These are phyloP conservation scores for Cryptococcus sp. DNA, from an alignment of 1,284 basidiomycete genomes.

Conservation along the genomic window DNA sequence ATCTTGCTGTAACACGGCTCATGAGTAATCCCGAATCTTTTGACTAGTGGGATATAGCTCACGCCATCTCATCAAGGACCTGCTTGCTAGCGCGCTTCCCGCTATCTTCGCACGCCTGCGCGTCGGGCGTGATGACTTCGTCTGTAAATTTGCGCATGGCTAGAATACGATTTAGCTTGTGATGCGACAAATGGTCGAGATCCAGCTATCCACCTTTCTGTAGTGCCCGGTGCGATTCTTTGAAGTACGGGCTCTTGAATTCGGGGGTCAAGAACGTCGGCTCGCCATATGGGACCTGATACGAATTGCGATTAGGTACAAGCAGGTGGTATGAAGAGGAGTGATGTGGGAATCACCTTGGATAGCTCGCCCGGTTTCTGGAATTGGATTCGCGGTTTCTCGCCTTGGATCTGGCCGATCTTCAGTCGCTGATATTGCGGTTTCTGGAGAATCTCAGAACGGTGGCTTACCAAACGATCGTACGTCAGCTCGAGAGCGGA, in stretches of 20 bases:
- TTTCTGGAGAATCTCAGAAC: conserved; percentile 72
- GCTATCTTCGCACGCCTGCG: conserved; percentile 69
- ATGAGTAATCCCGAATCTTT: background rate
- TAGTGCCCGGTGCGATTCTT: conserved; percentile 58
- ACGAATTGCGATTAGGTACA: background rate
- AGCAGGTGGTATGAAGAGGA: background rate
- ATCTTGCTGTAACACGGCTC: conserved; percentile 56
- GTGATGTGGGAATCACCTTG: conserved; percentile 26
- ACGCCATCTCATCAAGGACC: conserved; percentile 52
- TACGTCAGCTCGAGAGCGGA: background rate
- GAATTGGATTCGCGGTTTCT: conserved; percentile 62
- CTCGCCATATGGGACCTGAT: conserved; percentile 77
- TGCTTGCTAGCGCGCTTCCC: conserved; percentile 64
- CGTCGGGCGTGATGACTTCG: conserved; percentile 57
- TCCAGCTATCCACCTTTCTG: conserved; percentile 43
- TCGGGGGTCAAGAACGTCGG: conserved; percentile 79
- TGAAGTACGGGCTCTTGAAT: conserved; percentile 83
- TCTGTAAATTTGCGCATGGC: conserved; percentile 62
- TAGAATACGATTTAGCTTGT: conserved; percentile 7
- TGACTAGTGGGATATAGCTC: conserved; percentile 6
- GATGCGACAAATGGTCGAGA: background rate
- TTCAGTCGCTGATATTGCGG: conserved; percentile 71
- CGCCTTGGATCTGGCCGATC: conserved; percentile 69
- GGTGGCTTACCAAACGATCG: conserved; percentile 55
- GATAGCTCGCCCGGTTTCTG: conserved; percentile 63